phyloP scores from a whole-genome alignment of 306 rosid genomes.

The Morella rubra region DNA sequence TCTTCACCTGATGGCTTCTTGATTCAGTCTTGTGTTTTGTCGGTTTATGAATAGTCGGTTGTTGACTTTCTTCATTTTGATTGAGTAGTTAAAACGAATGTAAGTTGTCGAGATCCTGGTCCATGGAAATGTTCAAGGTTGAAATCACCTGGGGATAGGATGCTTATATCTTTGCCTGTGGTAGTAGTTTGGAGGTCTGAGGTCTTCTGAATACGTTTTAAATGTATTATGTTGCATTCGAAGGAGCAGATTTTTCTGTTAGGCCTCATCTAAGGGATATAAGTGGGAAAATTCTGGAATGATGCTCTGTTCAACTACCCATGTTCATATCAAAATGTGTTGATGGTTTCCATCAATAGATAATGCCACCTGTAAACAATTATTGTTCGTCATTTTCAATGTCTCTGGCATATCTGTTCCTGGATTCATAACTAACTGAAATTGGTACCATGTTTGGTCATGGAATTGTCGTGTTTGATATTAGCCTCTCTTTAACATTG shows the following conservation, averaged over 20 bases:
- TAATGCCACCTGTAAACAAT: background rate
- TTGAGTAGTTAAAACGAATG: background rate
- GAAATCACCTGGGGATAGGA: background rate
- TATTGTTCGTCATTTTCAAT: background rate
- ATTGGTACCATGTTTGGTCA: background rate
- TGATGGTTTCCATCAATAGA: background rate
- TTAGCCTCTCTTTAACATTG: constrained; percentile 22
- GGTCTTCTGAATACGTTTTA: background rate
- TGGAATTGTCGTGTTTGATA: constrained; percentile 5
- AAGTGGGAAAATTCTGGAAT: background rate
- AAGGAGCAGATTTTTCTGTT: background rate
- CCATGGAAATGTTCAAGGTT: background rate
- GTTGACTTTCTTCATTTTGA: background rate
- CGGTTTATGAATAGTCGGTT: background rate
- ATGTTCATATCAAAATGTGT: background rate
- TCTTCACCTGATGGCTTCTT: background rate
- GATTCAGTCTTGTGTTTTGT: background rate
- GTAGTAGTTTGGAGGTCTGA: background rate
- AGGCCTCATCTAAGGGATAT: background rate
- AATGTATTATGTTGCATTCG: background rate
- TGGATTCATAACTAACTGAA: background rate
- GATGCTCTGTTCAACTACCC: background rate
- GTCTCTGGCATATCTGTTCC: background rate
- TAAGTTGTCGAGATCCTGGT: background rate
- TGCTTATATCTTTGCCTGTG: background rate